Percentiles rank a stretch among this genome's conserved stretches.
Conservation (phyloP, 805 yeast genomes). For the Candida vaughaniae region DNA sequence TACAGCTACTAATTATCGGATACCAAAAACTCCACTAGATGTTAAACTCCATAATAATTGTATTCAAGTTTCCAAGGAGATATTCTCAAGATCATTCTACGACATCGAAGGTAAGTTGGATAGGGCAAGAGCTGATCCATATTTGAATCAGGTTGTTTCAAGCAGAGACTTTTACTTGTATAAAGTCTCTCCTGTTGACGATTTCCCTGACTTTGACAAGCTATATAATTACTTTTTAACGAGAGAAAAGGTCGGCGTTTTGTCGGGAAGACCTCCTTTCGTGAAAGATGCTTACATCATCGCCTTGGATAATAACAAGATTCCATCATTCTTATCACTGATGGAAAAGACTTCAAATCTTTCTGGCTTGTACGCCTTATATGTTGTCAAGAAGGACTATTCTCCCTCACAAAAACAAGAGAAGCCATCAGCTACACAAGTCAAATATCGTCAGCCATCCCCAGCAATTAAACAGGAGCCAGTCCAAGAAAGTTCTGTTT, state of each 20-base stretch:
- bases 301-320: slow-evolving; percentile 22
- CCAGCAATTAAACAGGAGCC: neutral
- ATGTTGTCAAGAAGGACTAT: slow-evolving; percentile 38
- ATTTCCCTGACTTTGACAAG: slow-evolving; percentile 25
- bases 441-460: neutral
- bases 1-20: slow-evolving; percentile 28
- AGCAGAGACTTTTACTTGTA: slow-evolving; percentile 56
- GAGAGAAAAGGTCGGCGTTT: slow-evolving; percentile 57
- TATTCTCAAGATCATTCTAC: slow-evolving; percentile 30
- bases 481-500: slow-evolving; percentile 3
- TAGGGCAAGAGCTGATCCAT: slow-evolving; percentile 51
- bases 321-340: slow-evolving; percentile 21
- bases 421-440: neutral
- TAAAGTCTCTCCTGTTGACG: slow-evolving; percentile 32
- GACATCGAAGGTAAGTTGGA: slow-evolving; percentile 66
- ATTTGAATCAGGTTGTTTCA: slow-evolving; percentile 46
- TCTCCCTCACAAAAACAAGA: slow-evolving; percentile 12
- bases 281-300: slow-evolving; percentile 67
- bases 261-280: slow-evolving; percentile 46
- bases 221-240: slow-evolving; percentile 45
- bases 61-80: slow-evolving; percentile 26
- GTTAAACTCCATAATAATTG: slow-evolving; percentile 23
- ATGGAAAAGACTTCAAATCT: slow-evolving; percentile 11
- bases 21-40: slow-evolving; percentile 17
- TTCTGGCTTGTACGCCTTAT: slow-evolving; percentile 33